A percentile compares a stretch with the other conserved stretches of the same genome.
These are phyloP conservation scores for Rugonectria rugulosa DNA, from an alignment of 2,329 filamentous ascomycete species.

Conservation along the genomic window DNA sequence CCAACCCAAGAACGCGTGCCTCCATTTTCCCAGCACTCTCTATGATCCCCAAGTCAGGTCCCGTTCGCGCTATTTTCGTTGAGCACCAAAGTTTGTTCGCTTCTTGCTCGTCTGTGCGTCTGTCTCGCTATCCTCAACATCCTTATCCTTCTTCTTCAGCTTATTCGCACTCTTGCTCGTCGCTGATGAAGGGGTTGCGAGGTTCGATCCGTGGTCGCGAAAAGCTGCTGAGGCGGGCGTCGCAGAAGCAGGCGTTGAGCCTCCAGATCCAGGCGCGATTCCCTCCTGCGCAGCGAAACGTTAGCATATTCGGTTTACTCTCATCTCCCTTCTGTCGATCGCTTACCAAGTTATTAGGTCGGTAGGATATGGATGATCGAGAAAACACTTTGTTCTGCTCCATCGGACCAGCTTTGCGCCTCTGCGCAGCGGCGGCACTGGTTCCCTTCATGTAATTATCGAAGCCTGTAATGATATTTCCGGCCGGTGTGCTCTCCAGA, in stretches of 20 bases:
- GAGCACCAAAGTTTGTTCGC: slow-evolving; percentile 65
- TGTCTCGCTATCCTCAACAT: slow-evolving; percentile 66
- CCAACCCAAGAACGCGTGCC: too few species aligned
- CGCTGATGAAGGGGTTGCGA: slow-evolving; percentile 64
- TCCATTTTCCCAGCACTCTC: too few species aligned
- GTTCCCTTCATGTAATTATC: slow-evolving; percentile 97
- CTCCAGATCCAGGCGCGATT: slow-evolving; percentile 47
- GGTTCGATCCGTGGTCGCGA: slow-evolving; percentile 56
- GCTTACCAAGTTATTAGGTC: slow-evolving; percentile 50
- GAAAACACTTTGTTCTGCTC: slow-evolving; percentile 81
- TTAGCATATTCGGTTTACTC: slow-evolving; percentile 20
- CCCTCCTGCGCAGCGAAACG: slow-evolving; percentile 27
- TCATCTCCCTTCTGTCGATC: neutral
- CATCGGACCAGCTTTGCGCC: slow-evolving; percentile 69
- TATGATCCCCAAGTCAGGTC: too few species aligned
- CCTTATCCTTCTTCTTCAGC: slow-evolving; percentile 63
- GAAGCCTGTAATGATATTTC: slow-evolving; percentile 97
- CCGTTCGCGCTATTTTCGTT: slow-evolving; percentile 51
- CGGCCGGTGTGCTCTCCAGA: slow-evolving; percentile 85
- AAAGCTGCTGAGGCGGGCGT: slow-evolving; percentile 63
- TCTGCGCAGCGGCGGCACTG: slow-evolving; percentile 66
- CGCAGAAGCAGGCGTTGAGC: slow-evolving; percentile 44
- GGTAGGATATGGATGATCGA: slow-evolving; percentile 68
- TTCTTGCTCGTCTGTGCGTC: slow-evolving; percentile 62
- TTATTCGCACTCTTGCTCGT: slow-evolving; percentile 56